Percentiles rank a stretch among this genome's conserved stretches.
These are phyloP conservation scores for Orychophragmus violaceus DNA, from an alignment of 345 rosid species.

Conservation along the genomic window DNA sequence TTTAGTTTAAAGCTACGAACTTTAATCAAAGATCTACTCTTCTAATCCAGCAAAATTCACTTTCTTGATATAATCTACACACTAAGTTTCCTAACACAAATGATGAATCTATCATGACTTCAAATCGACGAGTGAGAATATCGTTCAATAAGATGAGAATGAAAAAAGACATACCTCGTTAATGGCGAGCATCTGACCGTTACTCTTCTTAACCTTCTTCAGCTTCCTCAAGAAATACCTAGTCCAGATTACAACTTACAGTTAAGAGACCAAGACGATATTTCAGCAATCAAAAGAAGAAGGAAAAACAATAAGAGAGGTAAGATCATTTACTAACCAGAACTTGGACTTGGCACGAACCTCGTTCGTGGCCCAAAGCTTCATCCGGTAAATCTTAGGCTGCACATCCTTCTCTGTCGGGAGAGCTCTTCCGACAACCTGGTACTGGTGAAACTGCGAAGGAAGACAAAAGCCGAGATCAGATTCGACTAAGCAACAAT, in stretches of 20 bases:
- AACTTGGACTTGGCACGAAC: slow-evolving; percentile 67
- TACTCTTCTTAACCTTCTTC: slow-evolving; percentile 56
- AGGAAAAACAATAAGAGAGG: not conserved
- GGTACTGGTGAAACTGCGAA: slow-evolving; percentile 59
- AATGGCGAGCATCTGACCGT: slow-evolving; percentile 53
- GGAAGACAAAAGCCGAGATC: not conserved
- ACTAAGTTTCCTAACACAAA: not conserved
- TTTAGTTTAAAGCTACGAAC: no score
- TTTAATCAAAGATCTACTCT: not conserved
- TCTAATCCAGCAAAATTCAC: not conserved
- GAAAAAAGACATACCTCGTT: slow-evolving; percentile 35
- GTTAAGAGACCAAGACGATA: not conserved
- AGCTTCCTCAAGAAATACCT: slow-evolving; percentile 55
- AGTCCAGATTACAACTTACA: not conserved
- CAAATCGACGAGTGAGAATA: not conserved
- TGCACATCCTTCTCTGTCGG: slow-evolving; percentile 55
- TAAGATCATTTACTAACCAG: slow-evolving; percentile 32
- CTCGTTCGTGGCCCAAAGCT: slow-evolving; percentile 66
- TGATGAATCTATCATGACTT: not conserved
- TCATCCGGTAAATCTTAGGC: slow-evolving; percentile 65
- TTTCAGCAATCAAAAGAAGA: no score
- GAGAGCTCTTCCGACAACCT: slow-evolving; percentile 61
- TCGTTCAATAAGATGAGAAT: not conserved
- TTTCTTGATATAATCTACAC: no score
- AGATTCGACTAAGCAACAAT: not conserved